Percentiles rank a stretch among this genome's conserved stretches.
These are phyloP conservation scores for Plasmopara muralis DNA, from an alignment of 352 stramenopile species.

Conservation along the genomic window DNA sequence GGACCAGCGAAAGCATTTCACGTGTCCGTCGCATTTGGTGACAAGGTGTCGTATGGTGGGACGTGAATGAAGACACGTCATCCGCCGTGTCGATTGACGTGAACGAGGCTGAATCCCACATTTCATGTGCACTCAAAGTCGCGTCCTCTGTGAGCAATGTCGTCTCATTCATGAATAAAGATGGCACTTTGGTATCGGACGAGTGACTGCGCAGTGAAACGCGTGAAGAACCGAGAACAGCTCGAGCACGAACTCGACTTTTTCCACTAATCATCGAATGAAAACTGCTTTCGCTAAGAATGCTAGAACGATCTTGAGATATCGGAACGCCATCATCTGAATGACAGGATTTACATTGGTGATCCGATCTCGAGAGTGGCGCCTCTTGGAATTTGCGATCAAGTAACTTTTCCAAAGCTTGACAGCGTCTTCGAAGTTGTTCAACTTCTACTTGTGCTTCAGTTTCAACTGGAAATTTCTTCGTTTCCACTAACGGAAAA, in stretches of 20 bases:
- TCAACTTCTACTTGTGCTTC: slow-evolving; percentile 26
- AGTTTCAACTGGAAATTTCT: background rate
- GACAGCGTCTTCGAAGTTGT: slow-evolving; percentile 41
- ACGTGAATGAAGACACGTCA: slow-evolving; percentile 8
- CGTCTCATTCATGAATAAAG: slow-evolving; percentile 18
- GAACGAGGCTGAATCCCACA: slow-evolving; percentile 37
- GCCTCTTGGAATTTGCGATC: slow-evolving; percentile 54
- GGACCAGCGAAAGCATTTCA: slow-evolving; percentile 32
- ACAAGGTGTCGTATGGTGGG: slow-evolving; percentile 12
- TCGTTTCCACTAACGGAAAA: slow-evolving; percentile 4
- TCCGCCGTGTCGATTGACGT: slow-evolving; percentile 31
- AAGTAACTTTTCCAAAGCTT: slow-evolving; percentile 43
- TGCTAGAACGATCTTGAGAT: slow-evolving; percentile 8
- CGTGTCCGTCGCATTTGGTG: slow-evolving; percentile 19
- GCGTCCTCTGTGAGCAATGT: slow-evolving; percentile 30
- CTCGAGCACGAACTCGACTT: slow-evolving; percentile 20
- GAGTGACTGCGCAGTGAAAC: slow-evolving; percentile 8
- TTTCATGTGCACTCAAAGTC: slow-evolving; percentile 25
- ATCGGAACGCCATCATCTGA: slow-evolving; percentile 17
- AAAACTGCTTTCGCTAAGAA: slow-evolving; percentile 12
- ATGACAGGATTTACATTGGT: slow-evolving; percentile 24
- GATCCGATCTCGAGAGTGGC: slow-evolving; percentile 14
- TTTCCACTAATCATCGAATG: slow-evolving; percentile 11
- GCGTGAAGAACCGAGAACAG: slow-evolving; percentile 19
- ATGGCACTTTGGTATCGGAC: slow-evolving; percentile 16